These are phyloP conservation scores for Trametes cingulata DNA, from an alignment of 768 basidiomycete genomes.

Conservation along the genomic window DNA sequence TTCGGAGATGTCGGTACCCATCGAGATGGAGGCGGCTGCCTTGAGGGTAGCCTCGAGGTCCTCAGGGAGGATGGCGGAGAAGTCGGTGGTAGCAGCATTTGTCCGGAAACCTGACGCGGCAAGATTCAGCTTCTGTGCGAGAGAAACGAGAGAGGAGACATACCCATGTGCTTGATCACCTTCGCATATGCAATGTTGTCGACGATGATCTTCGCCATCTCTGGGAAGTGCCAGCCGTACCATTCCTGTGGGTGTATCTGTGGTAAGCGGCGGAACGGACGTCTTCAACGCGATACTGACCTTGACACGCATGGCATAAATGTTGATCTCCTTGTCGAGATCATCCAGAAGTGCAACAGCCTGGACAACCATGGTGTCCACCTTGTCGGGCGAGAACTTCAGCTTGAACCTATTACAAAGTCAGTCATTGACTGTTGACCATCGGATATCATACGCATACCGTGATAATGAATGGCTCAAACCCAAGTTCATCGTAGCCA, in stretches of 20 bases:
- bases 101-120: conserved; percentile 79
- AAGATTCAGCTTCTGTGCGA: background rate
- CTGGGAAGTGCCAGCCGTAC: conserved; percentile 99
- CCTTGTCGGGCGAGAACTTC: conserved; percentile 99
- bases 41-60: conserved; percentile 95
- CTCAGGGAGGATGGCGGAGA: conserved; percentile 91
- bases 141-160: conserved; percentile 21
- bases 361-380: conserved; percentile 99
- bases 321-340: conserved; percentile 99
- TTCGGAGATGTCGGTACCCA: conserved; percentile 99
- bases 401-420: conserved; percentile 78
- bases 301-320: conserved; percentile 99
- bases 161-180: conserved; percentile 89
- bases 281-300: conserved; percentile 40
- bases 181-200: conserved; percentile 98
- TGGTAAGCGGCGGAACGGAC: background rate
- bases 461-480: conserved; percentile 95
- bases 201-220: conserved; percentile 97
- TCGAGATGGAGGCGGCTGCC: conserved; percentile 95
- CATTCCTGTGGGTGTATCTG: conserved; percentile 76
- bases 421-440: background rate
- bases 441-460: conserved; percentile 34
- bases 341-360: conserved; percentile 98
- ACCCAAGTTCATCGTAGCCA: conserved; percentile 97
- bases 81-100: conserved; percentile 83